A percentile compares a stretch with the other conserved stretches of the same genome.
Conservation (phyloP, 768 basidiomycete genomes). For the Imleria badia region DNA sequence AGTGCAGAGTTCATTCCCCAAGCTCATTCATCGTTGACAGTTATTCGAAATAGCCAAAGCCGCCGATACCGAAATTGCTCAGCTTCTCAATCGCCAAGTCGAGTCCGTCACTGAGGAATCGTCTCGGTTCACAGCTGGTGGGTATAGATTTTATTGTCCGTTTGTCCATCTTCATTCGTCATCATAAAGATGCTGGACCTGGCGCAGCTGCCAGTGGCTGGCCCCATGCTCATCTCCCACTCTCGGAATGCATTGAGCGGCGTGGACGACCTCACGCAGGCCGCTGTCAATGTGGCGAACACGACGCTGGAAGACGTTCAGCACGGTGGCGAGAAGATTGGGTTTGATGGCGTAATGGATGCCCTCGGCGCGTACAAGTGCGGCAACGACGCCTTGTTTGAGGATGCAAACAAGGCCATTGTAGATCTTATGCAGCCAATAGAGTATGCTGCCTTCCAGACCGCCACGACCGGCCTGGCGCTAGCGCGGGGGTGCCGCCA, state of each 20-base stretch:
- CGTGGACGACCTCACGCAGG: background rate
- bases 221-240: background rate
- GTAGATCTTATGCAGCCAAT: background rate
- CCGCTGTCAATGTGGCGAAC: background rate
- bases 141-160: too few relatives aligned
- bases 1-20: too few relatives aligned
- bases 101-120: too few relatives aligned
- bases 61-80: too few relatives aligned
- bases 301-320: background rate
- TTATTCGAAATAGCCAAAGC: too few relatives aligned
- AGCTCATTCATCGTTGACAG: too few relatives aligned
- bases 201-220: background rate
- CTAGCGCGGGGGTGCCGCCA: background rate
- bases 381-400: background rate
- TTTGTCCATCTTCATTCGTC: too few relatives aligned
- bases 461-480: background rate
- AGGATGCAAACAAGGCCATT: background rate
- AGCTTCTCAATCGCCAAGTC: too few relatives aligned
- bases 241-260: background rate
- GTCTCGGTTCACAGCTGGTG: too few relatives aligned
- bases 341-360: background rate
- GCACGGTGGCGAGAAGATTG: background rate
- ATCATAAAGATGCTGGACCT: too few relatives aligned
- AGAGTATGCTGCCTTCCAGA: conserved; percentile 1
- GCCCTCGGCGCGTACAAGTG: conserved; percentile 1